Base-by-base conservation (phyloP, 345 rosid genomes). In the Linum tenue region DNA sequence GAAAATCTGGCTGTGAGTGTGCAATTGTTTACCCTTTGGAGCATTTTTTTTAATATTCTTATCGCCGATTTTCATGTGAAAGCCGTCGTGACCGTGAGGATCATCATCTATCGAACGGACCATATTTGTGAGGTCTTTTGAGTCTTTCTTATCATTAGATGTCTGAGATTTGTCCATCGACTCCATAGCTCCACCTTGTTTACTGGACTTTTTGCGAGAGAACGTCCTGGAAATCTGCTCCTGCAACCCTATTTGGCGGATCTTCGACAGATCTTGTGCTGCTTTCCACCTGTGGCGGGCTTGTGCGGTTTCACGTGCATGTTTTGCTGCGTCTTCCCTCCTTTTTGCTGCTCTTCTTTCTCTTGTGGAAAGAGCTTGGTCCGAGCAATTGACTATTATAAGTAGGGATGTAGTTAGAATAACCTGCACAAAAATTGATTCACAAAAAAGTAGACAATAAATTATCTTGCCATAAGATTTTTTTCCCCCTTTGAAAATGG, bases 251-350 rank as follows among this genome's bases (percentile, higher is more conserved):
- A 69, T 1, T 40, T 77, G 78, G 56, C 59, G 78, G 71, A 84
- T 84, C 75, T 80, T 86, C 58, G 91, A 88, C 63, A 62, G 70
- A 67, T 77, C 76, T 80, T 70, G 85, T 65, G 96, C 96, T 22
- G 41, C 42, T 77, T 84, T 88, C 98, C 98, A 88, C 68, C 91
- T 82, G 69, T 91, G 88, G 17, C 91, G 84, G 70, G 98, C 98
- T 75, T 86, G 96, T 66, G 87, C 86, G 44, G 94, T 91, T 80
- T 85, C 98, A 69, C 82, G 79, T 59, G 88, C 96, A 40, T 88
- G 85, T 71, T 82, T 82, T 55, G 94, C 94, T 39, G 98, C 96
- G 12, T 83, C 83, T 81, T 74, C 77, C 65, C 77, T 64, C 35
- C 59, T 42, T 62, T 69, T 74, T 2, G 73, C 73, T 11, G 72